These are phyloP conservation scores for Rickenella mellea DNA, from an alignment of 768 basidiomycete species.

Conservation along the genomic window DNA sequence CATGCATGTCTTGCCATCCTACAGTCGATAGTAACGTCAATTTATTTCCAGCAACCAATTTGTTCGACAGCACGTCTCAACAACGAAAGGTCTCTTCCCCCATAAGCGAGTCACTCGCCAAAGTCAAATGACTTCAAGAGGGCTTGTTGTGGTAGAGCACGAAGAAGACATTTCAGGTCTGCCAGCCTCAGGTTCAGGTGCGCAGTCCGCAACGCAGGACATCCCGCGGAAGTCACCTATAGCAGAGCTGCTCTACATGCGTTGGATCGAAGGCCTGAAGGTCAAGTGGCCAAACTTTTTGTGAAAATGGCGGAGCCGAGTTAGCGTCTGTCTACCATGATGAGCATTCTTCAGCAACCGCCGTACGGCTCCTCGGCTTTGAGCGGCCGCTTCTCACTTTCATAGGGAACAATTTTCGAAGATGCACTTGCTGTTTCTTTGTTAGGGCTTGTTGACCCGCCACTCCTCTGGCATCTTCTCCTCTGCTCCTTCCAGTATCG, in stretches of 20 bases:
- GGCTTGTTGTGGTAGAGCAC: constrained; percentile 75
- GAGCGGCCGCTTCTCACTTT: too few species aligned
- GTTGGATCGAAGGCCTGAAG: constrained; percentile 89
- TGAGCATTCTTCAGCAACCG: too few species aligned
- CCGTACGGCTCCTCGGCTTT: too few species aligned
- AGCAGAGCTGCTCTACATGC: constrained; percentile 91
- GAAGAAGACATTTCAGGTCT: constrained; percentile 58
- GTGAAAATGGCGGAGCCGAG: constrained; percentile 15
- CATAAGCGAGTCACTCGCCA: constrained; percentile 70
- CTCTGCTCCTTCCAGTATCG: too few species aligned
- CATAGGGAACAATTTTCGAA: too few species aligned
- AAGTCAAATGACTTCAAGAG: constrained; percentile 79
- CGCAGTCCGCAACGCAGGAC: too few species aligned
- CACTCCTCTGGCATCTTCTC: too few species aligned
- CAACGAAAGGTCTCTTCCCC: constrained; percentile 71
- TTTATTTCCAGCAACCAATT: constrained; percentile 49
- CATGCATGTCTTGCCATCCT: not conserved
- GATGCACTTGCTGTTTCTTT: too few species aligned
- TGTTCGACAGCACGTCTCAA: constrained; percentile 78
- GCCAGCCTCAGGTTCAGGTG: constrained; percentile 16
- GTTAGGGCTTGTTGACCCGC: too few species aligned
- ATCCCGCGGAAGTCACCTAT: constrained; percentile 82
- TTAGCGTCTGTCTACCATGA: too few species aligned
- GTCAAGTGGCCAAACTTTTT: constrained; percentile 81
- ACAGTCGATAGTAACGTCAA: constrained; percentile 5